Conservation (phyloP, 2,329 filamentous ascomycete genomes). For the Sporothrix protearum region DNA sequence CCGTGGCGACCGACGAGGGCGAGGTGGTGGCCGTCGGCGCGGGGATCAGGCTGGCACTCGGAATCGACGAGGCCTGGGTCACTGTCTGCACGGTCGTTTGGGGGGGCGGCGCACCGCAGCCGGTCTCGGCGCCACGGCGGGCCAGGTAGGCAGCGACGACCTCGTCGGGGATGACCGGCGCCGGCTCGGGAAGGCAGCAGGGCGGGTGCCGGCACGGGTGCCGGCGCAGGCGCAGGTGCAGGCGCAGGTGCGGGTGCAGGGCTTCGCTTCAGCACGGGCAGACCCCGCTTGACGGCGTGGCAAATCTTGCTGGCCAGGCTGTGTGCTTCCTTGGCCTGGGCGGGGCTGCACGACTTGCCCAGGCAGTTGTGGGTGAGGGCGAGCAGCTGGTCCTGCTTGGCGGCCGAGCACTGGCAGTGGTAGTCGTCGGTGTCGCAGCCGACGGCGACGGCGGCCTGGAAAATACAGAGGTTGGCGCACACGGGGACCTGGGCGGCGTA, state of each 20-base stretch:
- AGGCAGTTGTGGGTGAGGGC: constrained; percentile 25
- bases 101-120: constrained; percentile 6
- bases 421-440: constrained; percentile 26
- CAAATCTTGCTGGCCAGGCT: constrained; percentile 18
- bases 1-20: constrained; percentile 21
- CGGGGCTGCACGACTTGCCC: constrained; percentile 22
- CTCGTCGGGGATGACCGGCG: not conserved
- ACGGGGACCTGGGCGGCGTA: constrained; percentile 38
- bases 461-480: constrained; percentile 27
- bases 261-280: not conserved
- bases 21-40: not conserved
- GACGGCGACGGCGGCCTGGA: constrained; percentile 25
- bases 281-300: constrained; percentile 14
- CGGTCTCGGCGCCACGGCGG: constrained; percentile 1
- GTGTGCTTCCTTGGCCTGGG: not conserved
- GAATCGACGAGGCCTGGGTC: constrained; percentile 10
- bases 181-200: not conserved
- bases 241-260: not conserved
- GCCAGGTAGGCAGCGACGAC: not conserved
- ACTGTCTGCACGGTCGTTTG: not conserved
- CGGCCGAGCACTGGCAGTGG: constrained; percentile 26
- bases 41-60: not conserved
- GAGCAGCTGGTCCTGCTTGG: constrained; percentile 21
- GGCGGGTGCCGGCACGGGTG: not conserved
- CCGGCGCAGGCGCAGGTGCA: not conserved